Conservation (phyloP, 805 yeast genomes). For the Ogataea kodamae region DNA sequence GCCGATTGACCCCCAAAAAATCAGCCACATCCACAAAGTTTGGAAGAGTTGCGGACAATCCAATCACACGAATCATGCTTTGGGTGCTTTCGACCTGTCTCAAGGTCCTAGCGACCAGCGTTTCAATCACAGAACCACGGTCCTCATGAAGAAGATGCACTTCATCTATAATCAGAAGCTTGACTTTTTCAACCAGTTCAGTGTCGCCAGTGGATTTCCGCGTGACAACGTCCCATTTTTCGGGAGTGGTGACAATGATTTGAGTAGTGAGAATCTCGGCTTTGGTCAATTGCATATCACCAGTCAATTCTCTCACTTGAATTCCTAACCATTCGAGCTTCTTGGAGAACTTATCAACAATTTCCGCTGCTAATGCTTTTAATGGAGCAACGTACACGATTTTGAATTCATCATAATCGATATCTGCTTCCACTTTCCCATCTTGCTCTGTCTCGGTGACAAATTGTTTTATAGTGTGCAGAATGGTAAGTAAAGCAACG, state of each 20-base stretch:
- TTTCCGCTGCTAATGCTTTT: conserved; percentile 94
- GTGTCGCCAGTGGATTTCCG: conserved; percentile 88
- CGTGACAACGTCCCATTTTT: conserved; percentile 97
- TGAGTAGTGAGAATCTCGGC: conserved; percentile 80
- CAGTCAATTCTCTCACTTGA: conserved; percentile 83
- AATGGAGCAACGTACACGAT: conserved; percentile 91
- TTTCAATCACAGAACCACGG: conserved; percentile 95
- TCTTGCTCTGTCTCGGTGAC: conserved; percentile 48
- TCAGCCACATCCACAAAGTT: conserved; percentile 92
- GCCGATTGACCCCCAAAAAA: conserved; percentile 85
- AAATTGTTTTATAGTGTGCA: conserved; percentile 75
- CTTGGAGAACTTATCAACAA: conserved; percentile 81
- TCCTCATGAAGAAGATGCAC: conserved; percentile 96
- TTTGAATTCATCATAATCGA: conserved; percentile 82
- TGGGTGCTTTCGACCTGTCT: conserved; percentile 95
- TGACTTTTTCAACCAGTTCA: conserved; percentile 80
- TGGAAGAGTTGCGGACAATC: conserved; percentile 91
- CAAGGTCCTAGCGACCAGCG: conserved; percentile 88
- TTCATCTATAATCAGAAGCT: conserved; percentile 87
- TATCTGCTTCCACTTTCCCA: conserved; percentile 52
- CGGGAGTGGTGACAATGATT: conserved; percentile 90
- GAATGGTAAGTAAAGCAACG: conserved; percentile 76
- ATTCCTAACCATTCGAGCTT: conserved; percentile 83
- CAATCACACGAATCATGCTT: conserved; percentile 89
- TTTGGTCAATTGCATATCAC: conserved; percentile 89